Conservation (phyloP, 179 eudicot species). For the Beta macrorhiza region DNA sequence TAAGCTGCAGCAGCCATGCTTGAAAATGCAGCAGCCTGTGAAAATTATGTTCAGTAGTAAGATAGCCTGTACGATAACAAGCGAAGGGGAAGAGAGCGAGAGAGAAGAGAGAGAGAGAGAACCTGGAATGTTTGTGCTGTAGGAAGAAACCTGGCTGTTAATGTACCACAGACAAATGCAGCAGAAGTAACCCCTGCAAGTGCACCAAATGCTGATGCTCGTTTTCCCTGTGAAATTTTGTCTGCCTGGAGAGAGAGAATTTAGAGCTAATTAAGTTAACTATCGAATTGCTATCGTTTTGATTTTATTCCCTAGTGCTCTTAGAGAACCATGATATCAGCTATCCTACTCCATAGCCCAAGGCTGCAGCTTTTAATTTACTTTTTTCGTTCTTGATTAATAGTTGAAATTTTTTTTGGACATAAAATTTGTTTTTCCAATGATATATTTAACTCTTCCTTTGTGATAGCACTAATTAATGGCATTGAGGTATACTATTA, state of each 20-base stretch:
- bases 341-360: too few species aligned
- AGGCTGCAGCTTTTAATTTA: too few species aligned
- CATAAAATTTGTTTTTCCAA: too few species aligned
- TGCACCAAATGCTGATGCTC: conserved; percentile 54
- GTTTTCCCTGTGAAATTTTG: conserved; percentile 39
- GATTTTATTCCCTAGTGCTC: too few species aligned
- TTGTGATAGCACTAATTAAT: too few species aligned
- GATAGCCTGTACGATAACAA: background rate
- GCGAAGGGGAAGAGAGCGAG: background rate
- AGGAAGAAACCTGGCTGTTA: conserved; percentile 55
- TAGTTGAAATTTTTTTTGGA: too few species aligned
- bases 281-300: too few species aligned
- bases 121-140: conserved; percentile 58
- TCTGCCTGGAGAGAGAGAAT: conserved; percentile 45
- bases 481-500: background rate
- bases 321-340: too few species aligned
- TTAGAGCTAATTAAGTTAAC: background rate
- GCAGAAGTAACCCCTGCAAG: conserved; percentile 53
- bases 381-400: too few species aligned
- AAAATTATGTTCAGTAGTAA: background rate
- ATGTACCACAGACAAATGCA: conserved; percentile 57
- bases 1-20: conserved; percentile 54
- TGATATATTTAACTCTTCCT: too few species aligned
- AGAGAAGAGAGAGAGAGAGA: background rate
- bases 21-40: conserved; percentile 49